Evolutionary conservation across 1,139 yeast genomes (phyloP), one percentile per base, ranked within the genome.

Genomic region (Pichia sp.): DNA sequence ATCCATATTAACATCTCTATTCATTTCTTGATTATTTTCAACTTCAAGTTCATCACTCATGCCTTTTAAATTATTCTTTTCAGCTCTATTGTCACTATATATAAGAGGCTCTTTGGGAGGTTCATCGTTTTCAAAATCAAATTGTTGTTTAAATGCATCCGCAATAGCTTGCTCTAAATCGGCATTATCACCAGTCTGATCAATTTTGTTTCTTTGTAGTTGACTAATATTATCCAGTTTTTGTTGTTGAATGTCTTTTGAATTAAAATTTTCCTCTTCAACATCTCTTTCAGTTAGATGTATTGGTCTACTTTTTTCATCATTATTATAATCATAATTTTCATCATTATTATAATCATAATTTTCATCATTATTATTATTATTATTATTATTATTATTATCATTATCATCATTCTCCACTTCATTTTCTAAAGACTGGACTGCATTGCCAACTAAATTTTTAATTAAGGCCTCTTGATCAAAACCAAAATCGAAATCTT

Each of bases 151-250:
- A 16, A 54, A 45, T 9, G 55, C 54, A 20, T 50, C 53, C 30
- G 48, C 51, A 28, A 53, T 54, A 9, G 50, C 56, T 26, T 46
- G 44, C 35, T 50, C 51, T 26, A 55, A 43, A 30, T 53, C 47
- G 24, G 16, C 16, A 16, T n/a, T n/a, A 9, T 27, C 30, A 8
- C 30, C 30, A 27, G 16, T n/a, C n/a, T 33, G 9, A 32, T 24
- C 36, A 4, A 9, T 23, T 12, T 23, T 11, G 12, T 8, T 8
- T 23, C 9, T 23, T 6, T 33, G 12, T 12, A 12, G 23, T 24
- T 33, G 28, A 3, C 4, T 6, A 6, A 12, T 3, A 33, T 24
- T 2, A 7, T n/a, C 28, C 12, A 6, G 12, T 4, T 6, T 23
- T 32, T 32, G 16, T 11, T 23, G 35, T 11, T 5, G 35, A 22